Percentiles rank a stretch among this genome's conserved stretches.
These are phyloP conservation scores for Colletotrichum gigasporum DNA, from an alignment of 2,329 filamentous ascomycete species.

Conservation along the genomic window DNA sequence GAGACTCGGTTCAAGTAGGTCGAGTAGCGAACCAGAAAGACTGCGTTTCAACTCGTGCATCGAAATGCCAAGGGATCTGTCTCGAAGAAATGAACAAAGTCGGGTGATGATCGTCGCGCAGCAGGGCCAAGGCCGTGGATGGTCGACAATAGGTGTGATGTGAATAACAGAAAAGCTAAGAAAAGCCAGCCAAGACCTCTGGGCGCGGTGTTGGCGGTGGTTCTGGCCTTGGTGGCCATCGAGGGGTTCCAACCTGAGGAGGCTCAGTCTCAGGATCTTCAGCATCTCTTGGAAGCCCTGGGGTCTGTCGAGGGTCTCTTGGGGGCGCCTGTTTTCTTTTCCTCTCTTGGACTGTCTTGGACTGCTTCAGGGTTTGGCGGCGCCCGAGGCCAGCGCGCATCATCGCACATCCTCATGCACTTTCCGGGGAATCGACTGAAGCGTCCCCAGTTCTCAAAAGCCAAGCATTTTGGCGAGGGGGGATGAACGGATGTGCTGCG, in stretches of 20 bases:
- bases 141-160: not conserved
- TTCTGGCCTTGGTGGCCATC: constrained; percentile 6
- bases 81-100: constrained; percentile 20
- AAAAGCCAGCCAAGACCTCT: constrained; percentile 1
- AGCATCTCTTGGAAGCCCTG: not conserved
- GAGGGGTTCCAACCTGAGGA: too few relatives aligned
- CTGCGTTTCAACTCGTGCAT: constrained; percentile 29
- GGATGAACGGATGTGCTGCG: constrained; percentile 25
- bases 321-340: not conserved
- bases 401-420: not conserved
- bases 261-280: constrained; percentile 5
- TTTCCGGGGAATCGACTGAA: constrained; percentile 6
- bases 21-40: not conserved
- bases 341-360: too few relatives aligned
- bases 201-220: constrained; percentile 7
- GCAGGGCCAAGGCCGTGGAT: not conserved
- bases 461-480: constrained; percentile 30
- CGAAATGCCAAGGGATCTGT: constrained; percentile 25
- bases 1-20: not conserved
- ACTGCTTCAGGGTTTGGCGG: not conserved
- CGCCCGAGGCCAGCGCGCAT: constrained; percentile 1
- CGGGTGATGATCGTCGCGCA: constrained; percentile 16
- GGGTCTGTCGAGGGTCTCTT: not conserved
- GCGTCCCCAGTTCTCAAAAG: constrained; percentile 6
- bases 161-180: not conserved